Percentiles rank a stretch among this genome's conserved stretches.
These are phyloP conservation scores for Gossypium ekmanianum DNA, from an alignment of 345 rosid genomes.

Conservation along the genomic window DNA sequence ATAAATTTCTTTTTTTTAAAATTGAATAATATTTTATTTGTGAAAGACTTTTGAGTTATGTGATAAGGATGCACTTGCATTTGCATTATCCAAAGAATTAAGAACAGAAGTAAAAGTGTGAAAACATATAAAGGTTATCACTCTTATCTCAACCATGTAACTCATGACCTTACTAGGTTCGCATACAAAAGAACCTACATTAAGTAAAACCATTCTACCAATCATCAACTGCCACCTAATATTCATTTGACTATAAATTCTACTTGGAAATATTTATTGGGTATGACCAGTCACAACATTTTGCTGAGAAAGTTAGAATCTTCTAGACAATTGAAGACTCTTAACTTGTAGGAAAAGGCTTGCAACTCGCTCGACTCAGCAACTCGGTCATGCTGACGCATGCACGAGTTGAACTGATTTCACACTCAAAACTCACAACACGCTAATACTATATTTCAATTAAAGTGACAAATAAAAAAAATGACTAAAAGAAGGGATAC, in stretches of 20 bases:
- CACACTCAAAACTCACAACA: background rate
- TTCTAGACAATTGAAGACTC: slow-evolving; percentile 22
- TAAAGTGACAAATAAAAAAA: too few species aligned
- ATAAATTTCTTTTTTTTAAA: background rate
- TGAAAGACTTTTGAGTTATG: background rate
- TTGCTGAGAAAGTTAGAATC: slow-evolving; percentile 7
- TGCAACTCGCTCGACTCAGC: slow-evolving; percentile 20
- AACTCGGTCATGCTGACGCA: slow-evolving; percentile 31
- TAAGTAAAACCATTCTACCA: background rate
- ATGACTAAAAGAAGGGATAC: slow-evolving; percentile 20
- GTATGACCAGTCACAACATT: background rate
- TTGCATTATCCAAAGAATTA: background rate
- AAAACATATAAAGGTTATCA: background rate
- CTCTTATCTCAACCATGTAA: background rate
- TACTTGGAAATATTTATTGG: background rate
- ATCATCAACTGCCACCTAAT: background rate
- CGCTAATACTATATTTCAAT: too few species aligned
- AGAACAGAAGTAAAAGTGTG: background rate
- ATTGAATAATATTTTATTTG: background rate
- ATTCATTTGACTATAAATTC: background rate
- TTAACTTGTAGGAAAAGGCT: background rate
- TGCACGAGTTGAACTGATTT: background rate
- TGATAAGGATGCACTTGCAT: background rate
- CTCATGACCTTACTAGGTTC: background rate
- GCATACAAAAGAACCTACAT: background rate